Base-by-base conservation (phyloP, 345 rosid species). In the Turritis glabra region DNA sequence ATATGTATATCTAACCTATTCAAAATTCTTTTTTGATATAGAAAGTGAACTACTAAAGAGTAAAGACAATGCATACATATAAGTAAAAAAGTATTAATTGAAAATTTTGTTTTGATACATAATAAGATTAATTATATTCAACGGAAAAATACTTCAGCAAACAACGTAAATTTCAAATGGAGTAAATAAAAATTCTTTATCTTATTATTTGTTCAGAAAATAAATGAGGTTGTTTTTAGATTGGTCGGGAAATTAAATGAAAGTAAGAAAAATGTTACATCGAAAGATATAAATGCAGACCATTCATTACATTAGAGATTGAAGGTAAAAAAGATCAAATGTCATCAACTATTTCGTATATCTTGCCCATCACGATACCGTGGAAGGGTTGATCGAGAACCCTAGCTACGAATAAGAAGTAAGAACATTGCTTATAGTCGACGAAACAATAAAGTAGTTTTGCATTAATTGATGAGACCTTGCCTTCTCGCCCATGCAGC, bases 341-440 rank as follows among this genome's bases (percentile, higher is more conserved):
- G 68, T 40, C 55, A 30, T 74, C 30, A 69, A 14, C 18, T 69
- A 51, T 43, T 61, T 54, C 51, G 21, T 33, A 51, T 61, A n/a
- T 76, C 52, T 69, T 69, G 75, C 79, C 79, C 79, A 76, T 76
- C 70, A 76, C 79, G 75, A 60, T 43, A 68, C 50, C 58, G 19
- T 61, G 37, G 53, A 62, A 53, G 40, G 75, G 48, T 60, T 60
- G 69, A 54, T 52, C 8, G 51, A 46, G 66, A 69, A 69, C 71
- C 80, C 66, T 46, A 76, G 71, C 71, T 76, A 76, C 43, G 23
- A 53, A 50, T 50, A 48, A 46, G 22, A 17, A 46, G 11, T 17
- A 18, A 17, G 25, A 69, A 62, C 23, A 61, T 63, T 54, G n/a
- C 65, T 76, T 63, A 69, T 76, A 76, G 64, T n/a, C 51, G 25